Evolutionary conservation across 768 basidiomycete genomes (phyloP).

Genomic region (Lactarius indigo): DNA sequence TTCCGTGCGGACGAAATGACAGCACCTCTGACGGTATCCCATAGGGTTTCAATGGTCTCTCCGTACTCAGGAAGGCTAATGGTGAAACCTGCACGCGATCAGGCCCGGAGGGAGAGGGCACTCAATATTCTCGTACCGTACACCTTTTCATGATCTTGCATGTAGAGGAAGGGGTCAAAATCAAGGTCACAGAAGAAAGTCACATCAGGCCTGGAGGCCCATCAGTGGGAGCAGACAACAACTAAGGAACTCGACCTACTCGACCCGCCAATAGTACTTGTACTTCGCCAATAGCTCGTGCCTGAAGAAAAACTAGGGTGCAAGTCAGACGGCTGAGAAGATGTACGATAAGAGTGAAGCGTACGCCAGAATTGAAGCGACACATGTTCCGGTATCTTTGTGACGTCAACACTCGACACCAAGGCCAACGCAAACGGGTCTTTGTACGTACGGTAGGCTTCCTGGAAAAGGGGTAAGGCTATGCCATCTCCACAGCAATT

Average conservation of each 20-base stretch:
- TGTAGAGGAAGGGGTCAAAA: constrained; percentile 55
- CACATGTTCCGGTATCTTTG: constrained; percentile 91
- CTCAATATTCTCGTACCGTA: constrained; percentile 41
- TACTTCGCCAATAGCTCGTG: constrained; percentile 40
- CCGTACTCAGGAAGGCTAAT: constrained; percentile 72
- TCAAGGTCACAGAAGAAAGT: constrained; percentile 57
- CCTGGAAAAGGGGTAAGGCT: constrained; percentile 37
- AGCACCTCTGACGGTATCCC: constrained; percentile 63
- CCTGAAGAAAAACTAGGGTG: constrained; percentile 49
- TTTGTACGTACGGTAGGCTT: constrained; percentile 60
- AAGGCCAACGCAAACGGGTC: background rate
- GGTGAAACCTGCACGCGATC: constrained; percentile 51
- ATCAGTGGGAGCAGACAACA: background rate
- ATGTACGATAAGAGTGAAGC: constrained; percentile 28
- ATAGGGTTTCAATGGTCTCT: constrained; percentile 71
- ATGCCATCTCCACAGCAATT: background rate
- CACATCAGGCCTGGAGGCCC: constrained; percentile 43
- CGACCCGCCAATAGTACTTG: constrained; percentile 51
- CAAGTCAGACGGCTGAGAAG: background rate
- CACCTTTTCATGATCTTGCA: constrained; percentile 53
- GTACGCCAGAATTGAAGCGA: constrained; percentile 86
- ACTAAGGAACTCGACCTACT: constrained; percentile 34
- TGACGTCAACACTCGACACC: constrained; percentile 1
- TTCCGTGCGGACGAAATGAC: background rate
- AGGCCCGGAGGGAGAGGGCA: background rate